Base-by-base conservation (phyloP, 257 asterid genomes). In the Nicotiana tabacum region DNA sequence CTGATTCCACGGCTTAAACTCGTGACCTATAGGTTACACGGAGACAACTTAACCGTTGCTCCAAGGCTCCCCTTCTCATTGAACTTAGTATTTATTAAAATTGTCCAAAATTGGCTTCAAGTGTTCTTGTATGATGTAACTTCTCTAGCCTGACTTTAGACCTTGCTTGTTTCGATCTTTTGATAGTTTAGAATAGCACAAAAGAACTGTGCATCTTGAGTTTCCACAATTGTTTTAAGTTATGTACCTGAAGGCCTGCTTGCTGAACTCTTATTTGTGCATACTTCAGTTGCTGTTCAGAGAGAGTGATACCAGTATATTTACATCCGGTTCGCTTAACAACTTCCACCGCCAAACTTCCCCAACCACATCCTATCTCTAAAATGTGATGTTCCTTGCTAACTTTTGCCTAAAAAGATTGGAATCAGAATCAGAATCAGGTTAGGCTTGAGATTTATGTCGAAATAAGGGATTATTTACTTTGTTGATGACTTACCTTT, bases 301-400 rank as follows among this genome's bases (percentile, higher is more conserved):
- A 96, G 65, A 94, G 87, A 61, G 99, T 96, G 86, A 96, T 92
- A 29, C 99, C 99, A 0, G 99, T 96, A 62, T 96, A 96, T 84
- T 87, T 90, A 88, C 99, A 96, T 61, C 98, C 97, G 0, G 97
- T 93, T 87, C 88, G 83, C 87, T 86, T 90, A 0, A 96, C 99
- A n/a, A 86, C 90, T 88, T 96, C 98, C 5, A 96, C 88, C 18
- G 97, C 99, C 53, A 96, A 85, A 67, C 95, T 96, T 80, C 98
- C 98, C 99, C 98, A 94, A 24, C 99, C 98, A 77, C 95, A 88
- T 30, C 99, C 99, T 8, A 96, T 96, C 90, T 96, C 99, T 30
- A 96, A 86, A 81, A 96, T 84, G 83, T 94, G 96, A 84, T 93
- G 93, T 43, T 91, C 87, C 85, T 91, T 92, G 55, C 85, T 80